Percentiles rank a stretch among this genome's conserved stretches.
These are phyloP conservation scores for Boletus reticuloceps DNA, from an alignment of 768 basidiomycete species.

Conservation along the genomic window DNA sequence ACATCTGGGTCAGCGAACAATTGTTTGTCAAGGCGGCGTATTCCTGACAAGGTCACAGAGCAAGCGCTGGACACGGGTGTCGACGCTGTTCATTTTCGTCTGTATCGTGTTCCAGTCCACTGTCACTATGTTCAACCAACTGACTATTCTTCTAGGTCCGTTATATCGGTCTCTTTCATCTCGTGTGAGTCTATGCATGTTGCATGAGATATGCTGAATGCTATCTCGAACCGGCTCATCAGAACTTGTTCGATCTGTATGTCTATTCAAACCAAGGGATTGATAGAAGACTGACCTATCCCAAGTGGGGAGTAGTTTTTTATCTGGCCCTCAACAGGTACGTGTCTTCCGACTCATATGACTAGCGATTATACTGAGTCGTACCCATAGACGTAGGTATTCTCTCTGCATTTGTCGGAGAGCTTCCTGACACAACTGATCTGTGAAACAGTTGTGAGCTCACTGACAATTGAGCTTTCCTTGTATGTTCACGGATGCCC, in stretches of 20 bases:
- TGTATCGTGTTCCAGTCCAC: not conserved
- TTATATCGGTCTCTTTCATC: not conserved
- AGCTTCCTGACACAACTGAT: not conserved
- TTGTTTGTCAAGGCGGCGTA: not conserved
- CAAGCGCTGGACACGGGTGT: conserved; percentile 3
- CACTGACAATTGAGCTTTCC: no score
- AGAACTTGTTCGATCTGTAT: not conserved
- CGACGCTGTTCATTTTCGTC: conserved; percentile 5
- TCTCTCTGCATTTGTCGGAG: not conserved
- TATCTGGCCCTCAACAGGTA: not conserved
- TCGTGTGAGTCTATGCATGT: not conserved
- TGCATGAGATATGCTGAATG: no score
- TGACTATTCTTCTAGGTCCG: conserved; percentile 3
- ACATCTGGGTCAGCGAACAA: not conserved
- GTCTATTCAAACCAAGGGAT: not conserved
- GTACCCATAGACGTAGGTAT: not conserved
- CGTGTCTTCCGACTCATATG: not conserved
- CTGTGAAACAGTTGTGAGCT: not conserved
- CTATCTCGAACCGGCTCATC: not conserved
- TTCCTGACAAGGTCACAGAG: not conserved
- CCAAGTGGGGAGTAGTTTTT: not conserved
- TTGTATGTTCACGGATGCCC: not conserved
- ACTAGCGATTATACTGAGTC: not conserved
- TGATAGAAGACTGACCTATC: not conserved
- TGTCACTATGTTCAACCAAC: not conserved